Evolutionary conservation across 192 early-diverging fungal species (phyloP).

Genomic region (Chytriomyces sp.): DNA sequence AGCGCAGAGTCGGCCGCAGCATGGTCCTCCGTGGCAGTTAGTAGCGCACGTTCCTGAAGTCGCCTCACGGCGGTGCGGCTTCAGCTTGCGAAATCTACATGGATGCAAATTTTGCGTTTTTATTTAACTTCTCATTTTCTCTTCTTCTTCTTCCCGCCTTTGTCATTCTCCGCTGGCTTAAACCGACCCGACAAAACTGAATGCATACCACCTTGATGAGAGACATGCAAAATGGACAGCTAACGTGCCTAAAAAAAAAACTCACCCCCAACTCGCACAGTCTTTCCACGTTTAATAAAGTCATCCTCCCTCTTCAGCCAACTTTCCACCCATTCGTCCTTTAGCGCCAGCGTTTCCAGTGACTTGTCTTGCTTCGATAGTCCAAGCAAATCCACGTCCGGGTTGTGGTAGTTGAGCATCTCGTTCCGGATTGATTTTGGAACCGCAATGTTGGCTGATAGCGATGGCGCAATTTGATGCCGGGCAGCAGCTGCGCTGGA

Average conservation of each 20-base stretch:
- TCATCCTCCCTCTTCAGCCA: constrained; percentile 18
- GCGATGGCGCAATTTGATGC: too few species aligned
- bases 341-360: not conserved
- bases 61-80: too few species aligned
- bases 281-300: constrained; percentile 22
- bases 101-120: not conserved
- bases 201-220: not conserved
- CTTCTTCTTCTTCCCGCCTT: constrained; percentile 21
- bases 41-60: too few species aligned
- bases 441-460: not conserved
- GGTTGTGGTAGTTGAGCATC: constrained; percentile 32
- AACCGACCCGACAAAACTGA: constrained; percentile 11
- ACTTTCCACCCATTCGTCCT: constrained; percentile 15
- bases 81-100: too few species aligned
- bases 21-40: too few species aligned
- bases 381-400: constrained; percentile 9
- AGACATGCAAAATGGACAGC: not conserved
- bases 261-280: constrained; percentile 25
- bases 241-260: not conserved
- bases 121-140: constrained; percentile 1
- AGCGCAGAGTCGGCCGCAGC: too few species aligned
- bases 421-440: not conserved
- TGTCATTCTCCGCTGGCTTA: constrained; percentile 6
- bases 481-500: not conserved
- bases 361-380: constrained; percentile 18